Evolutionary conservation across 352 stramenopile genomes (phyloP), one percentile per base, ranked within the genome.

Genomic region (Phytophthora citricola): DNA sequence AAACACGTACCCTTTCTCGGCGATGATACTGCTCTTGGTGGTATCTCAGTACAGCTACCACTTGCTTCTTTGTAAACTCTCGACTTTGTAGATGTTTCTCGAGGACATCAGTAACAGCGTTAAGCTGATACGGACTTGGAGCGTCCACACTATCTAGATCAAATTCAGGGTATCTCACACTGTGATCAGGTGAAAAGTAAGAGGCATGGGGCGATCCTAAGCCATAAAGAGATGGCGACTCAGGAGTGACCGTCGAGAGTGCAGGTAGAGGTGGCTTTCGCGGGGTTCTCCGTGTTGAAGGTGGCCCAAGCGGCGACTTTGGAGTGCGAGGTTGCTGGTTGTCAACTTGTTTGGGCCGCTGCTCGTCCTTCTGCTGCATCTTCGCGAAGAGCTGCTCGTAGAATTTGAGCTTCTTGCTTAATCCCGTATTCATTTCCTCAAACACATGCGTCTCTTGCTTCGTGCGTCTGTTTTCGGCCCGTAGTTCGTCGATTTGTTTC

Each of bases 381-480:
- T 85, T 88, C 2, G 72, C 66, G 27, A 91, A 85, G 12, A 91
- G 52, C 32, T 90, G 79, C 34, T 90, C 79, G 63, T 88, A 91
- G 44, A 91, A 90, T 39, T 80, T 81, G 27, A 91, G 51, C 36
- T 85, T 88, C 51, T 84, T 80, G 56, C 75, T 90, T 14, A 91
- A 48, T 0, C 57, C 73, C 3, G 65, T 60, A 17, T 83, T 89
- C 80, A 91, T 91, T 22, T 87, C 77, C n/a, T 88, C 78, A 14
- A 86, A 76, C 5, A 91, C 71, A 43, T 80, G 67, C 65, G 81
- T 80, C 20, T 87, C 78, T 4, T 86, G 77, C 50, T 66, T 73
- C 5, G 47, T 45, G 12, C 69, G 68, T 31, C 69, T 76, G 32
- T 83, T 85, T 50, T 87, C 72, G 10, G 44, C 39, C 8, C 51